Evolutionary conservation across 83 land plant genomes (phyloP).

Genomic region (Picea abies): DNA sequence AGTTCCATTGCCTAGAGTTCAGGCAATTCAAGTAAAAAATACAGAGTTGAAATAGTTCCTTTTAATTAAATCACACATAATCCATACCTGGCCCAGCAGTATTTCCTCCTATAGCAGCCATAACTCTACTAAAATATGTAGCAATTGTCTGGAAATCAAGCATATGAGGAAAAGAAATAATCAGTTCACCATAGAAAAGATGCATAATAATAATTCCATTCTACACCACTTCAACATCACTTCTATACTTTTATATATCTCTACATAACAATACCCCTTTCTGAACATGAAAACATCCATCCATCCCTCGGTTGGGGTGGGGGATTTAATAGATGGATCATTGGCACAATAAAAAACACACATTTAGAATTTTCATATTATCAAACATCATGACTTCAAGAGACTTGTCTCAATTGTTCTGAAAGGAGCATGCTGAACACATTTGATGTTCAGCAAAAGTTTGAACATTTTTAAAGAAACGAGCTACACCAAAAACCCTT

Average conservation of each 20-base stretch:
- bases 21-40: neutral
- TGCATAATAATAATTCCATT: neutral
- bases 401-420: too few species aligned
- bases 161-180: neutral
- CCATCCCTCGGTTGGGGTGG: too few species aligned
- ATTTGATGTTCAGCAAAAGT: too few species aligned
- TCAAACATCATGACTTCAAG: too few species aligned
- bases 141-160: conserved; percentile 69
- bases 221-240: neutral
- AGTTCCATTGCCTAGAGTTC: neutral
- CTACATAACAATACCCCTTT: neutral
- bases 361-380: too few species aligned
- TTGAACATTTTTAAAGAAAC: too few species aligned
- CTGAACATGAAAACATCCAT: neutral
- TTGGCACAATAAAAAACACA: too few species aligned
- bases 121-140: conserved; percentile 86
- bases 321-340: neutral
- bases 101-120: conserved; percentile 95
- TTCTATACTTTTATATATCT: neutral
- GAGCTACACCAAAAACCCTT: neutral
- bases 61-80: neutral
- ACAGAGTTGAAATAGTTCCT: neutral
- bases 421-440: too few species aligned
- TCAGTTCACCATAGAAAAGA: neutral
- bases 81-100: conserved; percentile 90